These are phyloP conservation scores for Thermothielavioides terrestris DNA, from an alignment of 495 filamentous ascomycete species.

Conservation along the genomic window DNA sequence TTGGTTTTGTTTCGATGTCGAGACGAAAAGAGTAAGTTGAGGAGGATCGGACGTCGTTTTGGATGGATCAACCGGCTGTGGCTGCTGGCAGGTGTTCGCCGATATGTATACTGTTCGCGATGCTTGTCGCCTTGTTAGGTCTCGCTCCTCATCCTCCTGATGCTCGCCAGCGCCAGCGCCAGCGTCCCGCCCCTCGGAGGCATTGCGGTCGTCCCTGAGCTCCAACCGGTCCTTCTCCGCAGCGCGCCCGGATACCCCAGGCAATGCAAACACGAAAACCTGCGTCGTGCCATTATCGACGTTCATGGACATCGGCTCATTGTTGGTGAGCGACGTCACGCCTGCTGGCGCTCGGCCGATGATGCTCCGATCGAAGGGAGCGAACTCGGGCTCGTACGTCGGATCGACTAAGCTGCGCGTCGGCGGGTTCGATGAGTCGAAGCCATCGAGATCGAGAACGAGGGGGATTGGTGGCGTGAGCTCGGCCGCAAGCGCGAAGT, in stretches of 20 bases:
- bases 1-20: conserved; percentile 52
- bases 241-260: conserved; percentile 10
- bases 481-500: conserved; percentile 53
- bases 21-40: conserved; percentile 72
- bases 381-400: conserved; percentile 51
- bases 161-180: conserved; percentile 10
- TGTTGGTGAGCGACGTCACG: conserved; percentile 50
- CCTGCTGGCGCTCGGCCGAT: conserved; percentile 50
- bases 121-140: conserved; percentile 15
- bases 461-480: conserved; percentile 33
- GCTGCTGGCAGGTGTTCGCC: conserved; percentile 72
- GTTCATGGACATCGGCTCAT: conserved; percentile 47
- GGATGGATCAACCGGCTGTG: conserved; percentile 38
- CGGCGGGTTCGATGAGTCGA: conserved; percentile 12
- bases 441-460: conserved; percentile 43
- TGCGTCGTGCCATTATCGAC: conserved; percentile 48
- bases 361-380: conserved; percentile 49
- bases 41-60: conserved; percentile 42
- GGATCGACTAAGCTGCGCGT: conserved; percentile 22
- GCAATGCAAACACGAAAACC: conserved; percentile 27
- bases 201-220: conserved; percentile 12
- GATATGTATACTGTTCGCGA: conserved; percentile 61
- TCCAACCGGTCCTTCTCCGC: conserved; percentile 7
- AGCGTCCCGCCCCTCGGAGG: not conserved
- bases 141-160: conserved; percentile 4